Base-by-base conservation (phyloP, 805 yeast genomes). In the Sugiyamaella chiloensis region DNA sequence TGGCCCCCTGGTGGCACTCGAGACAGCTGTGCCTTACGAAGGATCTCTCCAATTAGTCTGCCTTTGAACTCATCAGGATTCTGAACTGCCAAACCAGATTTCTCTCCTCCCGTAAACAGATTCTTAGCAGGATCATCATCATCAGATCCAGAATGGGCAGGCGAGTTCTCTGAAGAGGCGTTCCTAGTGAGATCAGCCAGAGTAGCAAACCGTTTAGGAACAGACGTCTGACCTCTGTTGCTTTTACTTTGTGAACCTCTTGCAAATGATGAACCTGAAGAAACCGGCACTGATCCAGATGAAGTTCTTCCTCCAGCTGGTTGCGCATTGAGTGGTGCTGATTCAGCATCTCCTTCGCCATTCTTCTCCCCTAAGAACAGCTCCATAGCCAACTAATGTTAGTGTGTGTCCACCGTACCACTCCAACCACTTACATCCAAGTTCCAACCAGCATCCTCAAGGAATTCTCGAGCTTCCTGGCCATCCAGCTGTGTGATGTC, bases 51-150 rank as follows among this genome's bases (percentile, higher is more conserved):
- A 19, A 69, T 67, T 19, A 70, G 53, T 8, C 52, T 37, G 5
- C 53, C 52, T 26, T 42, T 46, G 5, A 46, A 48, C 16, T 51
- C 69, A 43, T 70, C 68, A 11, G 89, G 90, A 59, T 83, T 82
- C 60, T 85, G 88, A 12, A 85, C 93, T 48, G 85, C 86, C 56
- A 85, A 69, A 2, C 78, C 90, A 3, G 87, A 80, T 63, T 83
- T 83, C 60, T 85, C 90, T 46, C 83, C 83, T 11, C 83, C 83
- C 2, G 81, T 75, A 63, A 78, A 64, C 59, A 67, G 58, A 63
- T 74, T 57, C 52, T 74, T 71, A 12, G 64, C 60, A n/a, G 23
- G 12, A 27, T 63, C 64, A 7, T 60, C 68, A 12, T 62, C 67
- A 7, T 61, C 68, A 41, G 58, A 60, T 2, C 60, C 63, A 16